phyloP scores from a whole-genome alignment of 306 rosid genomes.

The Rubus parviflorus region DNA sequence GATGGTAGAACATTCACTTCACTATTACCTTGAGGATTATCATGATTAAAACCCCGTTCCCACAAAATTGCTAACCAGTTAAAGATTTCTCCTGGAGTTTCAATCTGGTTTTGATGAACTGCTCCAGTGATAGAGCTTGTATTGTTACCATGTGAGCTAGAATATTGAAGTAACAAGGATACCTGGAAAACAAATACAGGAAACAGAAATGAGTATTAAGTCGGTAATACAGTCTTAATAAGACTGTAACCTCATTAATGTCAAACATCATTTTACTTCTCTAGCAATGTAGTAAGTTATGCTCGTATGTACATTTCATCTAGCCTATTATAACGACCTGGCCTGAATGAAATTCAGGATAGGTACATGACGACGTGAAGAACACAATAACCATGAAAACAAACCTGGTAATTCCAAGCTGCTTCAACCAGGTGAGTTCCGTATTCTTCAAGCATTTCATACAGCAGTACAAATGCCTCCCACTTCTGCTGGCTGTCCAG shows the following conservation, averaged over 20 bases:
- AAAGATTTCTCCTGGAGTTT: constrained; percentile 48
- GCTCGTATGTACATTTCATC: background rate
- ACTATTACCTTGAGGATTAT: constrained; percentile 80
- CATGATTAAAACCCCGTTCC: constrained; percentile 88
- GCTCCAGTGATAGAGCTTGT: constrained; percentile 33
- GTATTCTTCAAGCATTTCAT: constrained; percentile 98
- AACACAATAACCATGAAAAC: constrained; percentile 13
- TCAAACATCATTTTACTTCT: constrained; percentile 14
- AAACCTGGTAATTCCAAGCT: constrained; percentile 95
- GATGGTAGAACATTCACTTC: constrained; percentile 26
- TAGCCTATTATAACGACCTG: background rate
- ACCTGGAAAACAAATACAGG: constrained; percentile 44
- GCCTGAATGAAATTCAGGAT: background rate
- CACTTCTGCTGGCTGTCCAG: constrained; percentile 62
- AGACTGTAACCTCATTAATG: background rate
- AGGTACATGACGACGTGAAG: background rate
- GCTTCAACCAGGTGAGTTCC: constrained; percentile 99
- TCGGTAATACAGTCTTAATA: background rate
- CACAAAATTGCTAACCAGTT: constrained; percentile 87
- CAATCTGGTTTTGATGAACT: constrained; percentile 44
- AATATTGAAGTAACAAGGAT: constrained; percentile 69
- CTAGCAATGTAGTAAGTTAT: background rate
- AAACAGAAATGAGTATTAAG: background rate
- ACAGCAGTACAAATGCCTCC: constrained; percentile 82
- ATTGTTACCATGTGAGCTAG: constrained; percentile 38